Base-by-base conservation (phyloP, 2,329 filamentous ascomycete species). In the Laburnicola sp. region DNA sequence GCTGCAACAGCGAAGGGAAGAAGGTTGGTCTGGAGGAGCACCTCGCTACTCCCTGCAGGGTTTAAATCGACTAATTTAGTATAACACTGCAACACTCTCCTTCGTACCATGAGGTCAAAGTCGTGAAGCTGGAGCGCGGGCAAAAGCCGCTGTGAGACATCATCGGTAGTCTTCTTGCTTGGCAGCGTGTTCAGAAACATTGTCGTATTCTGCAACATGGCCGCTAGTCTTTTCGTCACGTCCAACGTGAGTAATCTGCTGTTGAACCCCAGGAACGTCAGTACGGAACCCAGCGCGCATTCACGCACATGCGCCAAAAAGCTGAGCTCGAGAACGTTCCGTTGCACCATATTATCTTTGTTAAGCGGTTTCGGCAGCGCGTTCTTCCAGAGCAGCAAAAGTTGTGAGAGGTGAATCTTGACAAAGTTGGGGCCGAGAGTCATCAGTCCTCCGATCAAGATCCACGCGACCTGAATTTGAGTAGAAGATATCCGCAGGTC, bases 381-480 rank as follows among this genome's bases (percentile, higher is more conserved):
- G 72, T 97, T 99, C 74, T 96, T 96, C 94, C 94, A 99, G 5
- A 99, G 78, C 6, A 99, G 78, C 49, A 99, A 84, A 22, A 99
- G 80, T 68, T 99, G 94, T 2, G 92, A 93, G 6, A 99, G 81
- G 73, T 99, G 94, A 23, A 97, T 97, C 75, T 99, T 99, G 73
- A 97, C 93, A 71, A 99, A 99, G 71, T 96, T 97, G 3, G 94
- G 93, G 0, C 94, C 94, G 0, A 99, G 81, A 0, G 92, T 91
- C 93, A 97, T 97, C 48, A 99, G 77, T 0, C 95, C 94, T 32
- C 95, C 94, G 40, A 99, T 96, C 50, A 99, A 78, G 41, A 96
- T 95, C 93, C 94, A 99, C 4, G 94, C 94, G 2, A 99, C 92
- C 69, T 99, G 94, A 23, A 99, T 91, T 68, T 99, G 94, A 1